Evolutionary conservation across 257 asterid genomes (phyloP).

Genomic region (Lycium ferocissimum): DNA sequence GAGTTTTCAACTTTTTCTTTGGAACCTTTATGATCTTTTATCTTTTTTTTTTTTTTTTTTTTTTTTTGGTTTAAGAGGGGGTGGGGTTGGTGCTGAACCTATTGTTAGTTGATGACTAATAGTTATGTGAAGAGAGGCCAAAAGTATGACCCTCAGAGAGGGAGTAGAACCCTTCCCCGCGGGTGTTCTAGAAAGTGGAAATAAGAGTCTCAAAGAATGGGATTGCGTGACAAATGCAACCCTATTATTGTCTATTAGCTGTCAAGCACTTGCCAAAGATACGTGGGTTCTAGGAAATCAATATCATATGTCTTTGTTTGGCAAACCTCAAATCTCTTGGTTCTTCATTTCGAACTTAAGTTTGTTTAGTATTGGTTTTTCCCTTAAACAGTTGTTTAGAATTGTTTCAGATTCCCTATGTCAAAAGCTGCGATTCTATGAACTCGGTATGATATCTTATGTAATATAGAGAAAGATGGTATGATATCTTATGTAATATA

Average conservation of each 20-base stretch:
- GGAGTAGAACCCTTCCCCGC: too few species aligned
- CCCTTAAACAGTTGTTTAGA: background rate
- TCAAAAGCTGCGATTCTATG: background rate
- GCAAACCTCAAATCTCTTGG: background rate
- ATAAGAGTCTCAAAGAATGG: background rate
- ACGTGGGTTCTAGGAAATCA: background rate
- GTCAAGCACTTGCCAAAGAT: background rate
- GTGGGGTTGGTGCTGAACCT: too few species aligned
- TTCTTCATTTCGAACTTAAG: background rate
- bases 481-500: background rate
- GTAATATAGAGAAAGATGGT: too few species aligned
- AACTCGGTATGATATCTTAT: background rate
- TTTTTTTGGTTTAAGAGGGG: too few species aligned
- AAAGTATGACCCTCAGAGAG: too few species aligned
- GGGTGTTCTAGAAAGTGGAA: background rate
- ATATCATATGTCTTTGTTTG: background rate
- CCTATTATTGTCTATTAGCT: background rate
- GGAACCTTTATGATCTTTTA: too few species aligned
- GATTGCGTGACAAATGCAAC: background rate
- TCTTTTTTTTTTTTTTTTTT: too few species aligned
- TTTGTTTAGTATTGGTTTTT: background rate
- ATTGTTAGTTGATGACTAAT: too few species aligned
- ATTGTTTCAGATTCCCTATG: background rate
- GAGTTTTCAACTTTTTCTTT: too few species aligned
- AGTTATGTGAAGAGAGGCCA: too few species aligned